Evolutionary conservation across 441 rosid species (phyloP), one percentile per base, ranked within the genome.

Genomic region (Populus hybrid): DNA sequence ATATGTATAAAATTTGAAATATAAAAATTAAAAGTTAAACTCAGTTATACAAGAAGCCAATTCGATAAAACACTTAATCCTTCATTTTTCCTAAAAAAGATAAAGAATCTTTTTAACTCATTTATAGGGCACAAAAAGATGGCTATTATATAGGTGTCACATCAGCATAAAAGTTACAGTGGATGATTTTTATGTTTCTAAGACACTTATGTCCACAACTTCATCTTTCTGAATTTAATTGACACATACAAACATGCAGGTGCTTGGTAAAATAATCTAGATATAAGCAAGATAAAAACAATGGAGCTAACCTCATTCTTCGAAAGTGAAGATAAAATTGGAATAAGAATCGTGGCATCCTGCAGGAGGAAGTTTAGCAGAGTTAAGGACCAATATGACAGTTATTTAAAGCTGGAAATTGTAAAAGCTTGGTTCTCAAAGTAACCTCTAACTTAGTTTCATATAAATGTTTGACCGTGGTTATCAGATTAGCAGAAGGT

Each of bases 301-400:
- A 12, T 21, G 73, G 74, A 70, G 75, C 82, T 76, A 67, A 97
- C 99, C 99, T 95, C 99, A 32, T 87, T 87, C 87, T 95, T 97
- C 64, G 99, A 88, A 75, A 97, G 92, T 76, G 98, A 97, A 83
- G 98, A 89, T 82, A 97, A 87, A 91, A 97, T 90, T 73, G 99
- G 99, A 86, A 97, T 93, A 73, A 97, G 92, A 80, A 97, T 91
- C 40, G 96, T 89, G 81, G 92, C 99, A 85, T 97, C 99, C 99
- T 97, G 93, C 86, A 87, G 76, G 73, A 78, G 68, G 85, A 18
- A 16, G n/a, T 6, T 54, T 54, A 54, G 69, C 38, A 82, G 71
- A 18, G 72, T n/a, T 65, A 14, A 76, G 35, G 42, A n/a, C 46
- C 61, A 40, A 34, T 5, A 30, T 10, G 4, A 32, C 64, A 70